Base-by-base conservation (phyloP, 2,329 filamentous ascomycete genomes). In the Aspergillus arachidicola region DNA sequence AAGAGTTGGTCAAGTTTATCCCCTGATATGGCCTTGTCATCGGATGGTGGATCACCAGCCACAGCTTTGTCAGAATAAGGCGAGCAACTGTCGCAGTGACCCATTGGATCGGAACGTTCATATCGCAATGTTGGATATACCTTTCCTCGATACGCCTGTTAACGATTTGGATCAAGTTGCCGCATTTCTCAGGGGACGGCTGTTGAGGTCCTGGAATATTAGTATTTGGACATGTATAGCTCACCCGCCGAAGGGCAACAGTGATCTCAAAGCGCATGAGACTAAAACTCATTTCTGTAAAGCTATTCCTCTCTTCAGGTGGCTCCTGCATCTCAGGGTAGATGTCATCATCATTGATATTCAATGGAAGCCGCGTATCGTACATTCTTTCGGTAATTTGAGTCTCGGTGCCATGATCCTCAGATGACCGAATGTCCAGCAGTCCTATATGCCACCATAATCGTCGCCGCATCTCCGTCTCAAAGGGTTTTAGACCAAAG, bases 1-100 rank as follows among this genome's bases (percentile, higher is more conserved):
- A 86, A 55, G 89, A 88, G 57, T 86, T 83, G 0, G 87, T 85
- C 9, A 91, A 80, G 30, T 82, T 83, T 10, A 81, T 76, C n/a
- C 82, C 83, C 30, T 87, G 66, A 43, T 75, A 85, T 38, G 84
- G 83, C 58, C 88, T 85, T 36, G 91, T 87, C 70, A 90, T 84
- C 0, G 91, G 91, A 69, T 94, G 89, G 71, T 94, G 91, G 2
- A 92, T 85, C 64, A 93, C 85, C 41, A 95, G 83, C 80, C 89
- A 92, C 81, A 93, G 87, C 77, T 93, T 94, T 58, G 89, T 88
- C 78, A 93, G 86, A 65, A 94, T 87, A 36, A 94, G 82, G 11
- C 90, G 86, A 3, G 87, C 85, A 28, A 92, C 83, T 32, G 90
- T 90, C 4, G 87, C 88, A 9, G 86, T 86, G 30, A 91, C 85